Base-by-base conservation (phyloP, 257 asterid species). In the Solanum bulbocastanum region DNA sequence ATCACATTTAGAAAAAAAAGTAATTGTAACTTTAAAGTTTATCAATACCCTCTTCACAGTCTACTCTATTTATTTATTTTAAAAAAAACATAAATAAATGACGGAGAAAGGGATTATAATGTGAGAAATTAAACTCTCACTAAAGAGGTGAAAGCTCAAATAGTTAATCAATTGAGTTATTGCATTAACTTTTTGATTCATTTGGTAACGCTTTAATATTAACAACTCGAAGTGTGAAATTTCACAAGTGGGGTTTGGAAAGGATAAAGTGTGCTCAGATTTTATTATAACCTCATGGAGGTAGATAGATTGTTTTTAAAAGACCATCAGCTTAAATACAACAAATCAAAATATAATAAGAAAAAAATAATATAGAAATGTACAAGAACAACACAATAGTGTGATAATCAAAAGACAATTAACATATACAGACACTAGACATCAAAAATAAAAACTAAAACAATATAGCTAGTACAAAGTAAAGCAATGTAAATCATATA, bases 311-410 rank as follows among this genome's bases (percentile, higher is more conserved):
- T 56, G 2, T 20, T 56, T 56, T 4, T 18, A 2, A 56, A 20
- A 20, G 0, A 56, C 3, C 0, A 0, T 18, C 4, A 2, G 0
- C 25, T 56, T 25, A 20, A 20, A 11, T 20, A 11, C 25, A 56
- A 0, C 11, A 0, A 2, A 56, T 56, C 11, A 18, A 56, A 56
- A 0, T 6, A 18, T 18, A 5, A 14, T 0, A 6, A 56, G 62
- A 18, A 3, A 1, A 6, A 56, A 56, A 56, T 0, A 20, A 56
- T 56, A 1, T 56, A 20, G 0, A 20, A 56, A 56, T 4, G 25
- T 20, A 56, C n/a, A 56, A 20, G 1, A 56, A 56, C 11, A 20
- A 56, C 0, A 7, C 1, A 18, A 15, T 52, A 16, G 1, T 46
- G 6, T 46, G 1, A 4, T 46, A 46, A 13, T 46, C 56, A 0